Evolutionary conservation across 306 rosid genomes (phyloP).

Genomic region (Luffa aegyptiaca): DNA sequence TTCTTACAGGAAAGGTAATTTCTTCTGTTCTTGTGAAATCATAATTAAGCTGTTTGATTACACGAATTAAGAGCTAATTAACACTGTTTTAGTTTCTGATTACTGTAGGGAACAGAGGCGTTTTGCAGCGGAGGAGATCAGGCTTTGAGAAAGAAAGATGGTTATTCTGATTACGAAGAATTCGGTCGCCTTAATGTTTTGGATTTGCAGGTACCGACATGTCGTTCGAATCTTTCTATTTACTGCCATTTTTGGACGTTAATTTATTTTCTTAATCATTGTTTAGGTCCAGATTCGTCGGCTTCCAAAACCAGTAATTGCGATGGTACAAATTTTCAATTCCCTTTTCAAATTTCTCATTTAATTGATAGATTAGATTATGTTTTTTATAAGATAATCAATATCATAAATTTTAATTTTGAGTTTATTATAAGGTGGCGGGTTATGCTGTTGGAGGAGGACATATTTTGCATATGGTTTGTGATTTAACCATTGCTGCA

Average conservation of each 20-base stretch:
- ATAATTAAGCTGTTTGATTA: neutral
- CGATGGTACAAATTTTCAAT: slow-evolving; percentile 47
- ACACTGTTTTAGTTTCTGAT: neutral
- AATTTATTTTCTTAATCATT: neutral
- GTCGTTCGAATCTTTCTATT: neutral
- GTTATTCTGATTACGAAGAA: slow-evolving; percentile 58
- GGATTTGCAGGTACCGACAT: slow-evolving; percentile 65
- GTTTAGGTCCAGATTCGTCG: slow-evolving; percentile 77
- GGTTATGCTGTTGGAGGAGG: slow-evolving; percentile 98
- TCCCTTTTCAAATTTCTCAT: neutral
- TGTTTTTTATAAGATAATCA: neutral
- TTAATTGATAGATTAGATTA: neutral
- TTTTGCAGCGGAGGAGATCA: slow-evolving; percentile 94
- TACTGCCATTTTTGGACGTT: neutral
- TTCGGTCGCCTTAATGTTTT: slow-evolving; percentile 72
- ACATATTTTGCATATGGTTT: slow-evolving; percentile 72
- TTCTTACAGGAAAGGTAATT: slow-evolving; percentile 69
- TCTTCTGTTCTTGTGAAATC: neutral
- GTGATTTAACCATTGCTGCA: slow-evolving; percentile 89
- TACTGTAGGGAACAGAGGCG: slow-evolving; percentile 61
- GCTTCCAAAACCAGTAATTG: slow-evolving; percentile 88
- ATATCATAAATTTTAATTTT: neutral
- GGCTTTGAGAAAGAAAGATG: slow-evolving; percentile 66
- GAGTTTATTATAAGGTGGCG: slow-evolving; percentile 48
- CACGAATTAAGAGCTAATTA: neutral